Base-by-base conservation (phyloP, 2,329 filamentous ascomycete species). In the Exophiala viscosa region DNA sequence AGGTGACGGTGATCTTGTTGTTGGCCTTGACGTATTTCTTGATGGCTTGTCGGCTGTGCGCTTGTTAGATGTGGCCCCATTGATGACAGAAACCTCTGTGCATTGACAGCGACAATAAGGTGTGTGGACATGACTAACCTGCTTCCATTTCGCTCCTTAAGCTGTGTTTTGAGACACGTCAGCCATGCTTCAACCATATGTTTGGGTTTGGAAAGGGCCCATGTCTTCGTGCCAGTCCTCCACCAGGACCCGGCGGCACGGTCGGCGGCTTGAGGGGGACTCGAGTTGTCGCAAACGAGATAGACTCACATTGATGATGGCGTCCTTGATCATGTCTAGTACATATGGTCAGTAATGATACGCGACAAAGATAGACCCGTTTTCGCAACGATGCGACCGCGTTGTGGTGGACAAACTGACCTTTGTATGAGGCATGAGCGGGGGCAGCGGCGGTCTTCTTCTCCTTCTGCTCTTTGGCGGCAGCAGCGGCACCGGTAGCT, bases 21-120 rank as follows among this genome's bases (percentile, higher is more conserved):
- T 87, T 88, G 68, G 80, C 79, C 68, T 78, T 77, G 62, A 88
- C 82, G 70, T 88, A 88, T 71, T 88, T 88, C 79, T 87, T 87
- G 69, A 88, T 80, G 50, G 83, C 82, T 72, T 86, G 82, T 67
- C 85, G 85, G 69, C 83, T 86, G 69, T 66, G 49, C 55, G 55
- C 58, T 51, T 42, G 57, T 65, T 51, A 65, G 63, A 48, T 42
- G 14, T 38, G 14, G 9, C 4, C 7, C 11, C 20, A 45, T 18
- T 36, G 31, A n/a, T 35, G 39, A n/a, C 46, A 14, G 34, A 17
- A 33, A 14, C 46, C 41, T 42, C 61, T 47, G 28, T 48, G 50
- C 52, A 61, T 52, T 57, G 62, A 57, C 66, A 65, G 56, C 53
- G 55, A 54, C 43, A 44, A 59, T 57, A 57, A 45, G 39, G 31